Percentiles rank a stretch among this genome's conserved stretches.
phyloP scores from a whole-genome alignment of 805 yeast species.

The Barnettozyma californica region DNA sequence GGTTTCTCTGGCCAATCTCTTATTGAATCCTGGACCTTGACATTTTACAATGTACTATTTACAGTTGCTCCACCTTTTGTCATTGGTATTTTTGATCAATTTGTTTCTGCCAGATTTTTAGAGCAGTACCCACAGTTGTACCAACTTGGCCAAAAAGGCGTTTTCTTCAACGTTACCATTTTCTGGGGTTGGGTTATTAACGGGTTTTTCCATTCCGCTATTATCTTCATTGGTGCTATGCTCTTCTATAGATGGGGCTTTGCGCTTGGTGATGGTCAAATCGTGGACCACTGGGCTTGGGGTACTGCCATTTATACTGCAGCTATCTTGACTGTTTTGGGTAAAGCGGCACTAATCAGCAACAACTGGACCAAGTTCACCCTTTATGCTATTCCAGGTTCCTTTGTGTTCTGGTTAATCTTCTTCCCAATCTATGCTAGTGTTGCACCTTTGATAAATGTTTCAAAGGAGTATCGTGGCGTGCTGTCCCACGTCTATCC shows the following conservation, averaged over 20 bases:
- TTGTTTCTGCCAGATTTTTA: conserved; percentile 81
- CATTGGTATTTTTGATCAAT: conserved; percentile 94
- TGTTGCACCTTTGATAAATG: conserved; percentile 76
- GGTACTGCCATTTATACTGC: conserved; percentile 88
- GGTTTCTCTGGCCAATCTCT: conserved; percentile 94
- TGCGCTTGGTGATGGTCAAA: conserved; percentile 58
- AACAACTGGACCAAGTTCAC: conserved; percentile 96
- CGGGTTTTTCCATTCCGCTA: conserved; percentile 90
- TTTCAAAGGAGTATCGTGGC: conserved; percentile 82
- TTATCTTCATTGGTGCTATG: conserved; percentile 69
- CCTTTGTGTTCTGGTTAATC: conserved; percentile 74
- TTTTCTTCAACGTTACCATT: conserved; percentile 82
- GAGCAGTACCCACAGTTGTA: conserved; percentile 92
- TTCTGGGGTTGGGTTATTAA: conserved; percentile 98
- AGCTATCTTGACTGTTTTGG: conserved; percentile 82
- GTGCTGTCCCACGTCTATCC: conserved; percentile 72
- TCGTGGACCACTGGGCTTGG: conserved; percentile 91
- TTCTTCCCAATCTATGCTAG: conserved; percentile 85
- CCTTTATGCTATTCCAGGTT: conserved; percentile 89
- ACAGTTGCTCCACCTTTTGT: conserved; percentile 95
- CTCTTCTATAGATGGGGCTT: conserved; percentile 66
- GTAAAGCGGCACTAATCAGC: conserved; percentile 90
- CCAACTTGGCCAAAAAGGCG: conserved; percentile 82
- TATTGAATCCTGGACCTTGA: conserved; percentile 96
- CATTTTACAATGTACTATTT: conserved; percentile 90